These are phyloP conservation scores for Pontederia crassipes DNA, from an alignment of 176 grass and related monocot species.

Conservation along the genomic window DNA sequence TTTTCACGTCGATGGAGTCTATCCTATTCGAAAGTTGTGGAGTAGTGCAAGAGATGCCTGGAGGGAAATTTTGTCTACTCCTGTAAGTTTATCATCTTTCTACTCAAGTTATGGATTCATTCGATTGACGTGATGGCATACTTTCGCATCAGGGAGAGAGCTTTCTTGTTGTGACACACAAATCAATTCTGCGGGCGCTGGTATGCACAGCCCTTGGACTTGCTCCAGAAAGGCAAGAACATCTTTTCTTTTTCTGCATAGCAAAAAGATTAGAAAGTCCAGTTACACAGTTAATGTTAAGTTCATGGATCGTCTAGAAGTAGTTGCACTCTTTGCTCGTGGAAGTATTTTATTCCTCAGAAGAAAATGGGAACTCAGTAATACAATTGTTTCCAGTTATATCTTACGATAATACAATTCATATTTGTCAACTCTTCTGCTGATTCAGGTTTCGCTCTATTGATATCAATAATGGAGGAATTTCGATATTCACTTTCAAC, in stretches of 20 bases:
- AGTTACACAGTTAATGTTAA: too few species aligned
- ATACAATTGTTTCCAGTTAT: not conserved
- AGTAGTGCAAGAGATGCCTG: constrained; percentile 57
- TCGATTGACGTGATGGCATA: not conserved
- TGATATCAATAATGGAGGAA: constrained; percentile 75
- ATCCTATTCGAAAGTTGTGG: constrained; percentile 55
- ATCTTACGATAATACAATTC: not conserved
- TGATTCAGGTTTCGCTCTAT: constrained; percentile 52
- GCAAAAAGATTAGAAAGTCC: not conserved
- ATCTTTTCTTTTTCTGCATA: constrained; percentile 5
- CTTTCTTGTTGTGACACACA: constrained; percentile 68
- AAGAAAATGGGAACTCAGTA: not conserved
- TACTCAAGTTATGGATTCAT: not conserved
- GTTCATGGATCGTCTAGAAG: too few species aligned
- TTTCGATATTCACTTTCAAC: constrained; percentile 67
- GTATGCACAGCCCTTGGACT: constrained; percentile 67
- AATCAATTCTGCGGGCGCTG: constrained; percentile 73
- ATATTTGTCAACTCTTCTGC: not conserved
- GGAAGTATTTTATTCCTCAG: not conserved
- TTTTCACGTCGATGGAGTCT: constrained; percentile 67
- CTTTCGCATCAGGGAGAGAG: constrained; percentile 36
- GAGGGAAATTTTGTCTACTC: constrained; percentile 63
- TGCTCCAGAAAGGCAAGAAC: constrained; percentile 53
- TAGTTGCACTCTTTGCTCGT: too few species aligned
- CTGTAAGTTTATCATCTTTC: constrained; percentile 19